Percentiles rank a stretch among this genome's conserved stretches.
Conservation (phyloP, 768 basidiomycete genomes). For the Auriculariales sp. region DNA sequence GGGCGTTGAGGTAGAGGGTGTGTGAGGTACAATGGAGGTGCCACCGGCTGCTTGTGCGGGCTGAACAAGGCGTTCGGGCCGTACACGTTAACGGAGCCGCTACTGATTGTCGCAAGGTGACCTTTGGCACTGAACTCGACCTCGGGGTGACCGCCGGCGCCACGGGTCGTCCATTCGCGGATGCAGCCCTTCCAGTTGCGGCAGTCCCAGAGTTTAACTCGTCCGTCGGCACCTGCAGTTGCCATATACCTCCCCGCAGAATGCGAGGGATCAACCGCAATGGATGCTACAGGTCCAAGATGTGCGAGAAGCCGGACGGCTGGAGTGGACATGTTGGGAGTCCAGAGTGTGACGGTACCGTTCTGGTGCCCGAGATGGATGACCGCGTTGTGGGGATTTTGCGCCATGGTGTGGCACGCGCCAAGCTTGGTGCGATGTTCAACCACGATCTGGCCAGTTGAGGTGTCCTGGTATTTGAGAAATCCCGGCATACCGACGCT, state of each 20-base stretch:
- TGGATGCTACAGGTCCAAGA: conserved; percentile 66
- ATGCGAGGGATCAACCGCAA: conserved; percentile 66
- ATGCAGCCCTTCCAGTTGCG: conserved; percentile 88
- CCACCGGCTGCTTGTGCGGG: conserved; percentile 28
- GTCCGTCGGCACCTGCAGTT: conserved; percentile 75
- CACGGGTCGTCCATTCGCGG: conserved; percentile 50
- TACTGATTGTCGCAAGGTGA: conserved; percentile 62
- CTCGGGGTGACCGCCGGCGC: conserved; percentile 51
- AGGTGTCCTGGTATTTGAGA: conserved; percentile 93
- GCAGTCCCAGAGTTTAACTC: conserved; percentile 93
- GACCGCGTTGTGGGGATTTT: conserved; percentile 87
- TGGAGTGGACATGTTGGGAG: conserved; percentile 83
- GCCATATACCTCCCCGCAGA: conserved; percentile 83
- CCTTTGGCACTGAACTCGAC: conserved; percentile 82
- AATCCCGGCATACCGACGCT: conserved; percentile 60
- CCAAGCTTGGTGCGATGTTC: conserved; percentile 88
- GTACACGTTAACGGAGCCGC: conserved; percentile 81
- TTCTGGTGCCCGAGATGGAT: conserved; percentile 92
- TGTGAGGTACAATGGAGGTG: conserved; percentile 79
- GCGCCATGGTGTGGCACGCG: conserved; percentile 68
- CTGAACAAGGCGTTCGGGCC: conserved; percentile 49
- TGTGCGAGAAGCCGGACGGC: conserved; percentile 89
- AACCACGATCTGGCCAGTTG: conserved; percentile 74
- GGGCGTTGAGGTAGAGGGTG: conserved; percentile 74
- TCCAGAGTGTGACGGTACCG: conserved; percentile 92